A percentile compares a stretch with the other conserved stretches of the same genome.
Conservation (phyloP, 2,329 filamentous ascomycete genomes). For the Fusarium pseudoanthophilum region DNA sequence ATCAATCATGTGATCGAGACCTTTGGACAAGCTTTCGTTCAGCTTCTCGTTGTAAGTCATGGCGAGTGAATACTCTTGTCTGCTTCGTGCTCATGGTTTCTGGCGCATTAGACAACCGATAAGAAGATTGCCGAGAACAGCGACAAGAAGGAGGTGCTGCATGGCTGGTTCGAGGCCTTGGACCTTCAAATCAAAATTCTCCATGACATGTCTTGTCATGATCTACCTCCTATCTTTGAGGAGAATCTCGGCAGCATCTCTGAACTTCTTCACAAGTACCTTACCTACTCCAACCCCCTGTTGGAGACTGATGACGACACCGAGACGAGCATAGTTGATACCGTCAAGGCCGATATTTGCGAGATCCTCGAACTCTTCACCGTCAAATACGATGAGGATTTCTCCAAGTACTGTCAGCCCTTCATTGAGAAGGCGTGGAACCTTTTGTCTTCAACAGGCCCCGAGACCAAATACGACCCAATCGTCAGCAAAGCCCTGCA, state of each 20-base stretch:
- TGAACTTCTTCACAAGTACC: conserved; percentile 87
- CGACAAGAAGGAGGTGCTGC: conserved; percentile 77
- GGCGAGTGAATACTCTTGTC: too few relatives aligned
- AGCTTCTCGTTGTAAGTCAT: conserved; percentile 74
- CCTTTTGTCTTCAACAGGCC: conserved; percentile 84
- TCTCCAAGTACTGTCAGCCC: conserved; percentile 79
- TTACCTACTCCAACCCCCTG: conserved; percentile 86
- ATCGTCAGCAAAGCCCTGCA: conserved; percentile 94
- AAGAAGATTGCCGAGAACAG: conserved; percentile 78
- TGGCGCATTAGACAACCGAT: conserved; percentile 67
- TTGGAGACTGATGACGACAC: conserved; percentile 88
- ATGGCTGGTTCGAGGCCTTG: conserved; percentile 83
- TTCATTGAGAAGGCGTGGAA: conserved; percentile 95
- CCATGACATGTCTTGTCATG: conserved; percentile 97
- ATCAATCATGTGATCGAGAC: conserved; percentile 93
- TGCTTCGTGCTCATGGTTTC: conserved; percentile 26
- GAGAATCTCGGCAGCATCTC: conserved; percentile 84
- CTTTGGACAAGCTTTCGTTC: conserved; percentile 86
- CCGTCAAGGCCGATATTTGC: conserved; percentile 92
- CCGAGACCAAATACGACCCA: conserved; percentile 92
- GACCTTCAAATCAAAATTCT: conserved; percentile 92
- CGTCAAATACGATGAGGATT: conserved; percentile 95
- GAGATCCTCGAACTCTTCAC: conserved; percentile 90
- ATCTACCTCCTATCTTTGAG: conserved; percentile 94
- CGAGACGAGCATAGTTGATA: conserved; percentile 85